phyloP scores from a whole-genome alignment of 1,284 basidiomycete species.

The Apiotrichum mycotoxinovorans region DNA sequence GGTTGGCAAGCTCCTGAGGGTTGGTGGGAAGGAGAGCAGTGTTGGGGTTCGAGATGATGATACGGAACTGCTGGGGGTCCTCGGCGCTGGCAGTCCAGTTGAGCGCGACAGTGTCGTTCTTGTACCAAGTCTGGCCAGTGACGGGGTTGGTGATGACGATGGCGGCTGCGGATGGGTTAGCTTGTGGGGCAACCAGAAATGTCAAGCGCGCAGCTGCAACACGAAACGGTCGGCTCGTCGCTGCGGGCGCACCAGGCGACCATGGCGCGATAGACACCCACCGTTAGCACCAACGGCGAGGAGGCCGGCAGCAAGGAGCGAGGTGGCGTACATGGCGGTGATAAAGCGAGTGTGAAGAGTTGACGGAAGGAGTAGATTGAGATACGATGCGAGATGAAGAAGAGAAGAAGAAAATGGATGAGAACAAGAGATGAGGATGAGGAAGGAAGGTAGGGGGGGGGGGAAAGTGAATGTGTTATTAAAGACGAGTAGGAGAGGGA shows the following conservation, averaged over 20 bases:
- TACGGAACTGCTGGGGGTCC: conserved; percentile 41
- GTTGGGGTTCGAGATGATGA: conserved; percentile 35
- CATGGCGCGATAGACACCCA: too few species aligned
- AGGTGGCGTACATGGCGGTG: conserved; percentile 15
- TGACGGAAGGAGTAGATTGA: background rate
- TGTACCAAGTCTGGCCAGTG: conserved; percentile 37
- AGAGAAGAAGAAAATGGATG: background rate
- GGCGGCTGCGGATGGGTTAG: conserved; percentile 29
- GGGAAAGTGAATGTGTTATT: too few species aligned
- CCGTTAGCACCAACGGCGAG: conserved; percentile 23
- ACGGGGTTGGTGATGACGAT: conserved; percentile 37
- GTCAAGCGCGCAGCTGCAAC: too few species aligned
- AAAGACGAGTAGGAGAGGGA: too few species aligned
- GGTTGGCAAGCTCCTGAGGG: conserved; percentile 42
- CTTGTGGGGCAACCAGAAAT: too few species aligned
- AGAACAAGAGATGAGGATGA: background rate
- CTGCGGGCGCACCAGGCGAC: too few species aligned
- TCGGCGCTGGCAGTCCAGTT: conserved; percentile 40
- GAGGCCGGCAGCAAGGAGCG: conserved; percentile 17
- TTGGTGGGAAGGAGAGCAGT: conserved; percentile 22
- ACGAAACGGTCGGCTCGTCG: too few species aligned
- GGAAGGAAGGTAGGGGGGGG: background rate
- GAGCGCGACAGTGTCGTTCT: conserved; percentile 43
- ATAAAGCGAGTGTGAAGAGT: background rate
- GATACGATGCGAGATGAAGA: background rate